Percentiles rank a stretch among this genome's conserved stretches.
Evolutionary conservation across 1,139 yeast species (phyloP).

Genomic region (Debaryomycetaceae sp.): DNA sequence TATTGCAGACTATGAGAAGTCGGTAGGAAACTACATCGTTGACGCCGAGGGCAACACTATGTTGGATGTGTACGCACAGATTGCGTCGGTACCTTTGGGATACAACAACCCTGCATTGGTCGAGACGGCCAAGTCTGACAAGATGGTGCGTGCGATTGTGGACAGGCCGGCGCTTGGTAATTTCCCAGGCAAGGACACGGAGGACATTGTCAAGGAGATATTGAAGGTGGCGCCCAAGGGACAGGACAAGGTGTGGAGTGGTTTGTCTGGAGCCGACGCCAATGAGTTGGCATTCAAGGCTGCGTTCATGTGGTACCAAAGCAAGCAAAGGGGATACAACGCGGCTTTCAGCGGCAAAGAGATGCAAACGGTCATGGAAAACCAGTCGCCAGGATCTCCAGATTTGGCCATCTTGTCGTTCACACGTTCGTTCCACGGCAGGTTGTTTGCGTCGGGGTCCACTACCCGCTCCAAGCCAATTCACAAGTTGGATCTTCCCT

Average conservation of each 20-base stretch:
- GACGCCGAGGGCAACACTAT: conserved; percentile 69
- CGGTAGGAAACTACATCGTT: conserved; percentile 65
- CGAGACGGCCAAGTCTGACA: conserved; percentile 59
- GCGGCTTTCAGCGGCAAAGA: conserved; percentile 58
- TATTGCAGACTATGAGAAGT: conserved; percentile 64
- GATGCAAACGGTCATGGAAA: conserved; percentile 58
- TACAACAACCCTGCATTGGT: conserved; percentile 72
- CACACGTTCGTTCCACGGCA: conserved; percentile 76
- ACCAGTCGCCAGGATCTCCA: conserved; percentile 71
- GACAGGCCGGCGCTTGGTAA: conserved; percentile 78
- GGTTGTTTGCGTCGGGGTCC: conserved; percentile 75
- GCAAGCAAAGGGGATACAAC: conserved; percentile 52
- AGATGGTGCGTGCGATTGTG: conserved; percentile 63
- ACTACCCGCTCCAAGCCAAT: conserved; percentile 79
- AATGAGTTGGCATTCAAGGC: conserved; percentile 84
- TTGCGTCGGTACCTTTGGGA: conserved; percentile 75
- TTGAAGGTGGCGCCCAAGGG: conserved; percentile 70
- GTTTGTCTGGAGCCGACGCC: conserved; percentile 80
- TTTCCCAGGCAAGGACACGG: conserved; percentile 65
- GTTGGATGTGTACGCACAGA: conserved; percentile 74
- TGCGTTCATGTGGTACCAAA: conserved; percentile 72
- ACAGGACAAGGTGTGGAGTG: conserved; percentile 67
- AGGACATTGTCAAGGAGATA: conserved; percentile 52
- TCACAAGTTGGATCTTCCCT: conserved; percentile 80
- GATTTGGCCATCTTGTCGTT: conserved; percentile 71